These are phyloP conservation scores for Aspergillus sp. DNA, from an alignment of 2,329 filamentous ascomycete species.

Conservation along the genomic window DNA sequence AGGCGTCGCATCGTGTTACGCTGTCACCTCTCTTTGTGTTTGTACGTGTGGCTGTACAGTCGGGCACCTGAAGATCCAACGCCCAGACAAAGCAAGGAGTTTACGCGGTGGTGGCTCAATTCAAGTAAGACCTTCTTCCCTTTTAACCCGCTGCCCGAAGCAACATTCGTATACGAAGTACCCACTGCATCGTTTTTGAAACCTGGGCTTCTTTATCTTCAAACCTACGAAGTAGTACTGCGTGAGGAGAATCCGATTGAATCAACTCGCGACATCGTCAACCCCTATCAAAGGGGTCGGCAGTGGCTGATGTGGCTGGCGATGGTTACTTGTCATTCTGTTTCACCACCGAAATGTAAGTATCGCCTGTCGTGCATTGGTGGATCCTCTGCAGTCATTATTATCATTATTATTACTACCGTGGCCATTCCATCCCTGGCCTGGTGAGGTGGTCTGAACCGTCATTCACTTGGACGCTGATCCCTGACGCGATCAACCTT, in stretches of 20 bases:
- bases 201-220: background rate
- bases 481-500: too few relatives aligned
- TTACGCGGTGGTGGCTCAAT: too few relatives aligned
- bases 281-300: background rate
- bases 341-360: background rate
- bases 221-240: background rate
- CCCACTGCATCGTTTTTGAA: too few relatives aligned
- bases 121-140: too few relatives aligned
- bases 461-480: background rate
- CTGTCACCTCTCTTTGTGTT: background rate
- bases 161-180: too few relatives aligned
- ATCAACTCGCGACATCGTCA: background rate
- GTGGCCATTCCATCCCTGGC: conserved; percentile 4
- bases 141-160: too few relatives aligned
- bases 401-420: background rate
- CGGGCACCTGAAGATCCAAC: too few relatives aligned
- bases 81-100: background rate
- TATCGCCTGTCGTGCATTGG: background rate
- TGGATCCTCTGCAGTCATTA: too few relatives aligned
- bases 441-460: background rate
- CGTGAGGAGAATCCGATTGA: background rate
- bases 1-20: background rate
- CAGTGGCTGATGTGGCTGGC: conserved; percentile 17
- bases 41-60: background rate
- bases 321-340: conserved; percentile 8